Base-by-base conservation (phyloP, 116 monocot species). In the Papilionanthe hybrid region DNA sequence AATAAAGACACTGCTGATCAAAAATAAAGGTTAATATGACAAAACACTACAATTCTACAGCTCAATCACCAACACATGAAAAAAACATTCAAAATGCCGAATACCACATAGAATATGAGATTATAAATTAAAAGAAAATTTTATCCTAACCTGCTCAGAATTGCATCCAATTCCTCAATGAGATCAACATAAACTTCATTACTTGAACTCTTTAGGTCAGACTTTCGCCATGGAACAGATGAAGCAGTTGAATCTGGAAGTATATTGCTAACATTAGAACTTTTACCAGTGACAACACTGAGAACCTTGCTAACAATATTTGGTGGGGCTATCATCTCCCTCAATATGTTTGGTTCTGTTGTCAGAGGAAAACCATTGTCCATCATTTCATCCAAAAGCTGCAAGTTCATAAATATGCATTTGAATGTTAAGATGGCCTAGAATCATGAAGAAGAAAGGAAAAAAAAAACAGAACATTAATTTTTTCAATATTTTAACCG, bases 311-410 rank as follows among this genome's bases (percentile, higher is more conserved):
- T 92, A 56, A 94, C 91, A 42, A 94, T 87, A 84, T 85, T 89
- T 81, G 97, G 97, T 37, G 92, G 94, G 44, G 89, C 77, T 81
- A 97, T 89, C 88, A 97, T 91, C 79, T 97, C 94, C 74, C 87
- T 86, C 78, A 97, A 89, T 48, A 97, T 91, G 50, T 91, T 94
- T 80, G 94, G 89, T 88, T 94, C 97, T 45, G 97, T 97, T 76
- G 92, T 97, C 63, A 97, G 87, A 63, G 94, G 97, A 83, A 91
- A 91, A 77, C 97, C 94, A 78, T 94, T 94, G 87, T 94, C 97
- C 87, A 94, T 91, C 97, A 97, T 97, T 85, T 97, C 97, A 88
- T 97, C 97, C 81, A 94, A 86, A 79, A 96, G 89, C 96, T 92
- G 88, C 82, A 91, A 68, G 67, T 53, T 74, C 27, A 9, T 27